phyloP scores from a whole-genome alignment of 768 basidiomycete species.

The Russula ochroleuca region DNA sequence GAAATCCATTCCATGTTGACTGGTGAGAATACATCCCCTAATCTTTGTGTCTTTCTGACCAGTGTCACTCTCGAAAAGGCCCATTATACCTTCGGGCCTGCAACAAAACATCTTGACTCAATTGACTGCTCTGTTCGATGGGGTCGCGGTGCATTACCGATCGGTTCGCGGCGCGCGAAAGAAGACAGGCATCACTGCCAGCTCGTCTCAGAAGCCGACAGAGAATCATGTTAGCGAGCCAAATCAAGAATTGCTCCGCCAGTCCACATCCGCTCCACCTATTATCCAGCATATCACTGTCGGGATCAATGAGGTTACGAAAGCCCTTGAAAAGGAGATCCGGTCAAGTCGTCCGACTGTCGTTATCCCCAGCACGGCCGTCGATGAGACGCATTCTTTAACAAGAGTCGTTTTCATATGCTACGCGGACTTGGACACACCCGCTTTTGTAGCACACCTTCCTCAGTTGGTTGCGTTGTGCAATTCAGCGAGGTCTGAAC shows the following conservation, averaged over 20 bases:
- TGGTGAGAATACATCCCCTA: slow-evolving; percentile 46
- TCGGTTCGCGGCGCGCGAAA: slow-evolving; percentile 17
- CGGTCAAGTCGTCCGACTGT: slow-evolving; percentile 22
- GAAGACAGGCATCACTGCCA: slow-evolving; percentile 3
- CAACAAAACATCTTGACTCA: slow-evolving; percentile 58
- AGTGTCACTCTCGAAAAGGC: slow-evolving; percentile 43
- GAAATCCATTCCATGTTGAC: slow-evolving; percentile 63
- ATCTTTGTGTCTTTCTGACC: slow-evolving; percentile 12
- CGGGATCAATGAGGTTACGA: slow-evolving; percentile 82
- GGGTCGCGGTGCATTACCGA: slow-evolving; percentile 44
- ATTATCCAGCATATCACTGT: slow-evolving; percentile 48
- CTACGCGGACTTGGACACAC: slow-evolving; percentile 68
- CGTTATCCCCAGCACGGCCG: not conserved
- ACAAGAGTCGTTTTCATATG: slow-evolving; percentile 58
- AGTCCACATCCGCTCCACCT: slow-evolving; percentile 33
- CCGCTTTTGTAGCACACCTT: slow-evolving; percentile 66
- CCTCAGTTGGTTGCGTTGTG: slow-evolving; percentile 73
- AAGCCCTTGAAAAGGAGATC: slow-evolving; percentile 59
- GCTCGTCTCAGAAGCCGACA: slow-evolving; percentile 1
- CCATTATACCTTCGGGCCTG: slow-evolving; percentile 53
- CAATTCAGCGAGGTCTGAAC: slow-evolving; percentile 45
- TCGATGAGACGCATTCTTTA: not conserved
- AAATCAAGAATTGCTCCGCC: not conserved
- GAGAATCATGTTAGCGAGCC: not conserved
- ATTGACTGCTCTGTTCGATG: slow-evolving; percentile 48